Evolutionary conservation across 2,329 filamentous ascomycete species (phyloP), one percentile per base, ranked within the genome.

Genomic region (Botrytis fabae): DNA sequence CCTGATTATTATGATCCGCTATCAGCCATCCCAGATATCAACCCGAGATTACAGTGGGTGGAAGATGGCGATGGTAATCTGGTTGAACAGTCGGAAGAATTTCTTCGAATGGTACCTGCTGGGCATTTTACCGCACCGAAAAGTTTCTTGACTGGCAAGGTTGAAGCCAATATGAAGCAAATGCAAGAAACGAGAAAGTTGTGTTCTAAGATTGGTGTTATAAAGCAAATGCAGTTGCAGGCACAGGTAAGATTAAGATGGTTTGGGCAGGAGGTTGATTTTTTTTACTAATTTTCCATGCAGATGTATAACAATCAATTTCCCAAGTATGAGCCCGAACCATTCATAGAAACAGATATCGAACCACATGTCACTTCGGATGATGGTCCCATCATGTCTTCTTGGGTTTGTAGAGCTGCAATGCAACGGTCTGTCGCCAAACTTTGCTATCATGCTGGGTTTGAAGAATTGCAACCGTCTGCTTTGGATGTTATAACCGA

Each of bases 141-240:
- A 48, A 93, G 94, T 80, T 88, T 87, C 70, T 83, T 99, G 51
- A 86, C 92, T 1, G 90, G 89, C 78, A 95, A 92, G 80, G 92
- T 99, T 83, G 93, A 98, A 78, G 89, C 90, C 72, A 99, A 99
- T 78, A 93, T 98, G 83, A 90, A 90, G 74, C 95, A 98, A 80
- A 95, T 99, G 87, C 96, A 99, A 82, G 95, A 98, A 79, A 99
- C 96, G 0, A 89, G 96, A 77, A 98, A 98, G 81, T 88, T 99
- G 44, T 97, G 94, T 79, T 94, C 94, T 18, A 99, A 98, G 83
- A 97, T 99, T 81, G 92, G 93, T 66, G 94, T 99, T 75, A 96
- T 99, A 81, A 99, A 98, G 85, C 96, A 99, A 84, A 99, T 99
- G 96, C 96, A 99, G 83, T 90, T 98, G 71, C 96, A 99, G 82